Evolutionary conservation across 805 yeast genomes (phyloP).

Genomic region (Starmerella powellii): DNA sequence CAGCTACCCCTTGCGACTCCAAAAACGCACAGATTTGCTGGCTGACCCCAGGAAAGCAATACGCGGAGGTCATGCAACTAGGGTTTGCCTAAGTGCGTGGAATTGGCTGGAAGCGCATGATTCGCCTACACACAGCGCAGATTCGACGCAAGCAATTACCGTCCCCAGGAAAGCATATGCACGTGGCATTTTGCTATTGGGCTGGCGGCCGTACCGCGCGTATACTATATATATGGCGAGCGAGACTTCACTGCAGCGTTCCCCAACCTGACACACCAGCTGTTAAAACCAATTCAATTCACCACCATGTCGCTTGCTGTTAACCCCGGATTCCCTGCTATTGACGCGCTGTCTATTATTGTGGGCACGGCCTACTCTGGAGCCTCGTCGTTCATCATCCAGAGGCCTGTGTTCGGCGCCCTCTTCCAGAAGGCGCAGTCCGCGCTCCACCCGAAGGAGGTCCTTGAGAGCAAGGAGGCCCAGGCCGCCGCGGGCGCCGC

Average conservation of each 20-base stretch:
- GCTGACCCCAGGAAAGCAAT: too few relatives aligned
- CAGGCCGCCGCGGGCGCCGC: slow-evolving; percentile 29
- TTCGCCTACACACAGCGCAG: too few relatives aligned
- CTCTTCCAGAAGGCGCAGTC: slow-evolving; percentile 31
- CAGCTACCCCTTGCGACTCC: too few relatives aligned
- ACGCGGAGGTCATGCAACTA: too few relatives aligned
- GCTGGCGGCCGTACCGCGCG: background rate
- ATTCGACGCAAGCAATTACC: too few relatives aligned
- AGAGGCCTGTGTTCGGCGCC: slow-evolving; percentile 33
- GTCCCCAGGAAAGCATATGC: background rate
- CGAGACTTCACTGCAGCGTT: background rate
- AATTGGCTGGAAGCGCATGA: too few relatives aligned
- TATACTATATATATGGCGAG: slow-evolving; percentile 1
- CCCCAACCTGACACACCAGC: too few relatives aligned
- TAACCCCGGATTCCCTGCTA: slow-evolving; percentile 20
- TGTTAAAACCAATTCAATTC: too few relatives aligned
- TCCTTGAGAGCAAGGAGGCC: slow-evolving; percentile 30
- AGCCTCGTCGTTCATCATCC: slow-evolving; percentile 27
- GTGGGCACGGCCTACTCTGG: slow-evolving; percentile 33
- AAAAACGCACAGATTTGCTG: too few relatives aligned
- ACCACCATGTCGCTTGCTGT: slow-evolving; percentile 23
- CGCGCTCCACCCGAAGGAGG: slow-evolving; percentile 28
- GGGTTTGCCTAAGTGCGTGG: too few relatives aligned
- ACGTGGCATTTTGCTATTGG: background rate
- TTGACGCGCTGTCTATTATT: slow-evolving; percentile 28